These are phyloP conservation scores for Solanum chilense DNA, from an alignment of 257 asterid species.

Conservation along the genomic window DNA sequence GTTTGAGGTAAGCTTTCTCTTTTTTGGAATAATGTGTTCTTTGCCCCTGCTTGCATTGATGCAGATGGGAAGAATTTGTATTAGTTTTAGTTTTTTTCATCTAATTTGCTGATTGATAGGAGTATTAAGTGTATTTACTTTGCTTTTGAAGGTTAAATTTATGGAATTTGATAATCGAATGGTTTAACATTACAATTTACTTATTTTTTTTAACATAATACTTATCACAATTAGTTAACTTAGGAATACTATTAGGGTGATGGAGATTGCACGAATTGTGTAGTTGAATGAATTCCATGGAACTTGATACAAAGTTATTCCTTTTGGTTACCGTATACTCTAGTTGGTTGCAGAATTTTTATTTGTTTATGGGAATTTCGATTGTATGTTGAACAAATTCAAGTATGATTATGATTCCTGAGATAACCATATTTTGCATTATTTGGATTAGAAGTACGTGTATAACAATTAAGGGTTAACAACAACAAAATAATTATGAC, in stretches of 20 bases:
- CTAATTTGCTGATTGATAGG: not conserved
- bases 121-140: not conserved
- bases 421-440: not conserved
- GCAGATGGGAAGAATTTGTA: not conserved
- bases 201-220: not conserved
- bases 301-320: not conserved
- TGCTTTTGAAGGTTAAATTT: not conserved
- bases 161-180: not conserved
- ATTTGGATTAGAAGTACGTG: not conserved
- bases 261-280: not conserved
- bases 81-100: not conserved
- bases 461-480: not conserved
- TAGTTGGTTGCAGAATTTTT: not conserved
- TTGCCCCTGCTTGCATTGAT: not conserved
- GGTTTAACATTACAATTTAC: not conserved
- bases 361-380: not conserved
- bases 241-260: not conserved
- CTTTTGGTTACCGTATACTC: not conserved
- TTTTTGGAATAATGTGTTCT: not conserved
- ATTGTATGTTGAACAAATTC: not conserved
- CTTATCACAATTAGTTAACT: not conserved
- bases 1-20: constrained; percentile 2
- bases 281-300: not conserved
- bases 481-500: not conserved
- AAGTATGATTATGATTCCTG: not conserved